Conservation (phyloP, 257 asterid species). For the Coffea eugenioides region DNA sequence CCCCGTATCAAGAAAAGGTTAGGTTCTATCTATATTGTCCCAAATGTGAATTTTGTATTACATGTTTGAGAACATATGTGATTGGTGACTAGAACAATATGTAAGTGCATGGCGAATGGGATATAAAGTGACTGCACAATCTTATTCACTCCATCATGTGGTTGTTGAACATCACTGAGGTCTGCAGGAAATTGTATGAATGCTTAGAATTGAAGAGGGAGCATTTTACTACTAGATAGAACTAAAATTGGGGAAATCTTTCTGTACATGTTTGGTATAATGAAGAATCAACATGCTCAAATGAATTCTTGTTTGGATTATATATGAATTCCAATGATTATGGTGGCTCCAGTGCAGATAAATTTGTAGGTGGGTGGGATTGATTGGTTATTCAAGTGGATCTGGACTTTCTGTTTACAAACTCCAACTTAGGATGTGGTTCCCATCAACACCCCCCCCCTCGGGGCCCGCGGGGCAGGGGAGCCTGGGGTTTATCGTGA, state of each 20-base stretch:
- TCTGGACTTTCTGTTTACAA: neutral
- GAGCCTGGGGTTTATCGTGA: neutral
- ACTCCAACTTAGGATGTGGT: neutral
- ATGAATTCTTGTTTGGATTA: neutral
- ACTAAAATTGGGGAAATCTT: neutral
- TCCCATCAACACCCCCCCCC: no score
- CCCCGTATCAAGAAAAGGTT: constrained; percentile 92
- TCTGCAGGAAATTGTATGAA: neutral
- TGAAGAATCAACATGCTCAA: neutral
- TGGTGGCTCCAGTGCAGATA: no score
- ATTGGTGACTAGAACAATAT: neutral
- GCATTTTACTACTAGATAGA: neutral
- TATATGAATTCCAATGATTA: neutral
- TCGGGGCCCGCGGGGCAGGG: no score
- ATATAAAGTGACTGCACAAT: neutral
- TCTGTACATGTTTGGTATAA: neutral
- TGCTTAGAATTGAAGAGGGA: neutral
- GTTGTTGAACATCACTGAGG: neutral
- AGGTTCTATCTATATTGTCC: neutral
- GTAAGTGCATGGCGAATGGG: neutral
- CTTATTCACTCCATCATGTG: neutral
- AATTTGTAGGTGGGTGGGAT: neutral
- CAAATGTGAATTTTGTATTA: neutral
- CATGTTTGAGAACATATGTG: neutral
- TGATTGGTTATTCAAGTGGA: neutral